Base-by-base conservation (phyloP, 805 yeast genomes). In the Teunomyces kruisii region DNA sequence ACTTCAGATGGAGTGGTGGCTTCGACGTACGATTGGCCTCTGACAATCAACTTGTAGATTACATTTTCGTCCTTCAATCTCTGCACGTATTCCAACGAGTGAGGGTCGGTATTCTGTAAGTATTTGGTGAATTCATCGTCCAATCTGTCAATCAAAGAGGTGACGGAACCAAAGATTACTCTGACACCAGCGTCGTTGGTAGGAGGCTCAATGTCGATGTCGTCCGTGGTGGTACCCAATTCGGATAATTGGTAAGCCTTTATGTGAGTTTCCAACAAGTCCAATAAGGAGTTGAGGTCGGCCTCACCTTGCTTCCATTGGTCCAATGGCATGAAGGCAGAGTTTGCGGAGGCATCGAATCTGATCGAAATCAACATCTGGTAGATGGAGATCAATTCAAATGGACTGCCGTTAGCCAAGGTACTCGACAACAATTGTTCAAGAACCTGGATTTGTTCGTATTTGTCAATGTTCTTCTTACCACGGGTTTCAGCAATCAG, bases 101-200 rank as follows among this genome's bases (percentile, higher is more conserved):
- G 97, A 37, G 97, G 96, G 67, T 94, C 98, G 58, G 89, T 84
- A 54, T 81, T 81, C 63, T 91, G 90, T 58, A 94, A 78, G 39
- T 96, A 88, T 55, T 85, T 83, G 50, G 87, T 86, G 59, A 91
- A 85, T 72, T 94, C 99, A 60, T 92, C 98, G 62, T 90, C 97
- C 51, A 94, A 78, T 67, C 97, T 84, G 73, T 92, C 99, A 50
- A 92, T 86, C 48, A 87, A 80, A 7, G 97, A 84, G 39, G 86
- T 80, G 39, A 94, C 74, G 22, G 96, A 87, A 39, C 99, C 99
- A 49, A 84, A 76, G 44, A 94, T 78, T 54, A 79, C 83, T 62
- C 80, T 79, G 49, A 86, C 73, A 48, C 97, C 97, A 15, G 68
- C 58, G 7, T 57, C 71, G 45, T 78, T 75, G 46, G 81, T 78